Percentiles rank a stretch among this genome's conserved stretches.
phyloP scores from a whole-genome alignment of 139 green algal genomes.

The Chlamydomonas asymmetrica region DNA sequence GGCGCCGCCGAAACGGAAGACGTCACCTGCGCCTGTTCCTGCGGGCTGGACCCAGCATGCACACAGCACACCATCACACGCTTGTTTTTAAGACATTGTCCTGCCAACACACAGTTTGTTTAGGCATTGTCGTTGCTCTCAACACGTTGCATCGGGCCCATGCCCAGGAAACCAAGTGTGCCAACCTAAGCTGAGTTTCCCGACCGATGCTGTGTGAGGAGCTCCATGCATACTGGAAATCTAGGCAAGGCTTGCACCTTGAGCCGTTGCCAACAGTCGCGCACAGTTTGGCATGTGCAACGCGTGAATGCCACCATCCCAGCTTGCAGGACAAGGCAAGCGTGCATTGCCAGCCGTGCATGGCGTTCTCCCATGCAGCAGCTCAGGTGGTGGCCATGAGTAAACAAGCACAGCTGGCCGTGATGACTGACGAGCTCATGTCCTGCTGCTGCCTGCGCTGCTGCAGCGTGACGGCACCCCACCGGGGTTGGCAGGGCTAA shows the following conservation, averaged over 20 bases:
- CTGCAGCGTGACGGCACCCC: constrained; percentile 26
- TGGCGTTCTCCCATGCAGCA: neutral
- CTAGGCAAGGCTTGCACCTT: neutral
- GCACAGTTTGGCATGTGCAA: neutral
- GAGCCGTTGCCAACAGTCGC: neutral
- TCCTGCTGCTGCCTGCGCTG: neutral
- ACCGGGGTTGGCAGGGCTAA: constrained; percentile 69
- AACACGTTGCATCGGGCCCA: too few species aligned
- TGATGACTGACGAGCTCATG: neutral
- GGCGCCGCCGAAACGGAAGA: too few species aligned
- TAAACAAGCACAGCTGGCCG: neutral
- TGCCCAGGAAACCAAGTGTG: too few species aligned
- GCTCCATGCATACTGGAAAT: too few species aligned
- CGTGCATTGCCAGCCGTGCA: neutral
- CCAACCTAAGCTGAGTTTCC: too few species aligned
- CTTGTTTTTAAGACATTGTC: too few species aligned
- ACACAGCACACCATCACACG: too few species aligned
- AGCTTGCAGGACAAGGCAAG: neutral
- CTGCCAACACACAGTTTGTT: too few species aligned
- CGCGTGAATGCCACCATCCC: neutral
- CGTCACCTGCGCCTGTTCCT: too few species aligned
- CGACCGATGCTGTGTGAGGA: too few species aligned
- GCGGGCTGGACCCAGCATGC: too few species aligned
- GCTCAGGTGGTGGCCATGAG: neutral
- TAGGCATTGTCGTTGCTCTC: too few species aligned